Conservation (phyloP, 352 stramenopile genomes). For the Globisporangium emineosum region DNA sequence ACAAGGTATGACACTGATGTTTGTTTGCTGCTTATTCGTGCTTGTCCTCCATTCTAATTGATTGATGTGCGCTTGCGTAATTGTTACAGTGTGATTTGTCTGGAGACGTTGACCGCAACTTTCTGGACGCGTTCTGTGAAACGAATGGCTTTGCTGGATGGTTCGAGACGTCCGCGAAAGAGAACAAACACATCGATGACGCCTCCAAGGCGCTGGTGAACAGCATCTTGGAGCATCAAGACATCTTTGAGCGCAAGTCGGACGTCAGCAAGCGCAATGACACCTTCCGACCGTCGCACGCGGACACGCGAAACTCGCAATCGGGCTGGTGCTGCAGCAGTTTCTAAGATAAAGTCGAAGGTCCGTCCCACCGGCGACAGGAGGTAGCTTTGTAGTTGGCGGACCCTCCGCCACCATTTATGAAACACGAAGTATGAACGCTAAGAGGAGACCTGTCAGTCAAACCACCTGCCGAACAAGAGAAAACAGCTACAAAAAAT, state of each 20-base stretch:
- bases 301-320: constrained; percentile 35
- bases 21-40: background rate
- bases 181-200: constrained; percentile 91
- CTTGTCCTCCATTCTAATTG: background rate
- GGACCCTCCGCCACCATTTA: background rate
- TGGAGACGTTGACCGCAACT: constrained; percentile 65
- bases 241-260: constrained; percentile 86
- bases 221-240: constrained; percentile 73
- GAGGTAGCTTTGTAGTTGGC: background rate
- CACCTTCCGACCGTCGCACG: constrained; percentile 70
- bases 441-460: background rate
- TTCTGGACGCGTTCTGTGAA: constrained; percentile 87
- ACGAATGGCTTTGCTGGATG: constrained; percentile 90
- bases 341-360: constrained; percentile 41
- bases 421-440: background rate
- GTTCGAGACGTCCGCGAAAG: constrained; percentile 93
- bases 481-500: background rate
- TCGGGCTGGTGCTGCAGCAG: constrained; percentile 86
- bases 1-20: constrained; percentile 66
- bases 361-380: background rate
- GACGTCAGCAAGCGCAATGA: constrained; percentile 67
- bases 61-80: background rate
- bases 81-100: constrained; percentile 77
- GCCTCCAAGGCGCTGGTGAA: constrained; percentile 80
- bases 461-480: background rate